Evolutionary conservation across 495 filamentous ascomycete species (phyloP).

Genomic region (Lasiosphaeria ovina): DNA sequence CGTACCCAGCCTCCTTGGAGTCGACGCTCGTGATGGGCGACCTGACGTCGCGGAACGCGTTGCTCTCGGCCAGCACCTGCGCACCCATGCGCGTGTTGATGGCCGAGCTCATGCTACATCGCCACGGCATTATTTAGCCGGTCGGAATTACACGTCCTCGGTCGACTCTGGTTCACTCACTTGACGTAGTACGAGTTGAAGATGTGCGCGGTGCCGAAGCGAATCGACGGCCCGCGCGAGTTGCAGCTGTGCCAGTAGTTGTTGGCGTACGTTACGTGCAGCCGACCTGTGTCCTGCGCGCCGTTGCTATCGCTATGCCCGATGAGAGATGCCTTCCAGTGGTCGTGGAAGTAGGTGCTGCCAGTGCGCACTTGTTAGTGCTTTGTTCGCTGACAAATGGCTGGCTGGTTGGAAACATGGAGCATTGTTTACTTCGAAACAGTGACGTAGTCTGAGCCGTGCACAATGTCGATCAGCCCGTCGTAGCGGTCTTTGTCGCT

Average conservation of each 20-base stretch:
- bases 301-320: conserved; percentile 58
- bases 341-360: conserved; percentile 56
- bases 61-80: conserved; percentile 62
- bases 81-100: conserved; percentile 67
- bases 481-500: conserved; percentile 68
- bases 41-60: conserved; percentile 50
- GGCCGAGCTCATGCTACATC: conserved; percentile 49
- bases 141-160: not conserved
- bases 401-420: not conserved
- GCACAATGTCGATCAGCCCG: conserved; percentile 61
- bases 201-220: conserved; percentile 60
- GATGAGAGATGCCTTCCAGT: conserved; percentile 63
- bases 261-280: conserved; percentile 60
- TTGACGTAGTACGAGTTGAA: conserved; percentile 45
- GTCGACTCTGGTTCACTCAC: conserved; percentile 10
- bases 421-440: conserved; percentile 36
- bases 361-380: not conserved
- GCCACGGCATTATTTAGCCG: conserved; percentile 14
- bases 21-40: conserved; percentile 55
- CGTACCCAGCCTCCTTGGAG: conserved; percentile 45
- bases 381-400: not conserved
- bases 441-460: conserved; percentile 53
- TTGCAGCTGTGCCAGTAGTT: conserved; percentile 63
- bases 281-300: conserved; percentile 49
- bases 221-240: conserved; percentile 58